These are phyloP conservation scores for Phytophthora citricola DNA, from an alignment of 352 stramenopile species.

Conservation along the genomic window DNA sequence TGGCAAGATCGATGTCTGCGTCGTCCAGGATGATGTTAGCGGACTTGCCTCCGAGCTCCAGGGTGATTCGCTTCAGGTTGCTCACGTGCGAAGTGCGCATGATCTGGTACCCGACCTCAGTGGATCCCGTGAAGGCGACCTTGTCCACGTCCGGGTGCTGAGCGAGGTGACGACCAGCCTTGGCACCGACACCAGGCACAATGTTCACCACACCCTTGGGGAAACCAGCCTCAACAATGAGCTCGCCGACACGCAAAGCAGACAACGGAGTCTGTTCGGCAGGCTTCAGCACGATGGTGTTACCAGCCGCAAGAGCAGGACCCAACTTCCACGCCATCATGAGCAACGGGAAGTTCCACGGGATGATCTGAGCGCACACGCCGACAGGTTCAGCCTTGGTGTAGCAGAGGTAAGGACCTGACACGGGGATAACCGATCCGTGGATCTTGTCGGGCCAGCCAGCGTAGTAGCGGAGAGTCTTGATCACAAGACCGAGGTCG, in stretches of 20 bases:
- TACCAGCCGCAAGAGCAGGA: constrained; percentile 90
- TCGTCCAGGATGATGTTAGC: constrained; percentile 73
- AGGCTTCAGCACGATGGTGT: constrained; percentile 94
- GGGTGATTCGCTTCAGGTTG: constrained; percentile 77
- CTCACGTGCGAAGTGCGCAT: constrained; percentile 53
- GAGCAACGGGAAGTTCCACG: constrained; percentile 88
- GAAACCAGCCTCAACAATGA: constrained; percentile 83
- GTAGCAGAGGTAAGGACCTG: constrained; percentile 62
- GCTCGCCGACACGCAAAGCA: constrained; percentile 84
- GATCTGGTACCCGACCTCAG: constrained; percentile 63
- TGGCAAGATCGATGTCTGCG: constrained; percentile 68
- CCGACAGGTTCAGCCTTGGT: constrained; percentile 82
- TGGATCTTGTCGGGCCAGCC: constrained; percentile 88
- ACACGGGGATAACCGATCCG: constrained; percentile 70
- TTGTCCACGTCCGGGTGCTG: constrained; percentile 74
- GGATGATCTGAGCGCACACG: constrained; percentile 67
- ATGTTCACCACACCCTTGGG: constrained; percentile 87
- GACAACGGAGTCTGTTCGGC: constrained; percentile 94
- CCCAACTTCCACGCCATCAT: constrained; percentile 96
- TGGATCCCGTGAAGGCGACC: constrained; percentile 80
- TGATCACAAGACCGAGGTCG: constrained; percentile 75
- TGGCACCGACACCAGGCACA: constrained; percentile 53
- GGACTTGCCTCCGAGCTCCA: constrained; percentile 83
- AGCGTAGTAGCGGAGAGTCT: constrained; percentile 94
- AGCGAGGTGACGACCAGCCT: constrained; percentile 46